Base-by-base conservation (phyloP, 805 yeast genomes). In the Pichia heedii region DNA sequence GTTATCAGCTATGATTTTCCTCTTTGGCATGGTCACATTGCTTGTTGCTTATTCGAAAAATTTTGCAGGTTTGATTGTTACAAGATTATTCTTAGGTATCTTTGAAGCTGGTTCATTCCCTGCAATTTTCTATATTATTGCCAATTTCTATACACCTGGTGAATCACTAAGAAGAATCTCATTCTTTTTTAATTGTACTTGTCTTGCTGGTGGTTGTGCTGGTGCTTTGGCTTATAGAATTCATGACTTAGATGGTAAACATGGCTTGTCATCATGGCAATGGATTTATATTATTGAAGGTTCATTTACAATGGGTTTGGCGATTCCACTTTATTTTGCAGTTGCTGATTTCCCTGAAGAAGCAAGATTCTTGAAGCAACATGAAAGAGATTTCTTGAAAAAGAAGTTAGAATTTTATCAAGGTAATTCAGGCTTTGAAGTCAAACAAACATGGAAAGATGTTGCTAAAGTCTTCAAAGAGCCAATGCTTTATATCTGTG, bases 61-160 rank as follows among this genome's bases (percentile, higher is more conserved):
- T 55, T 81, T 71, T 54, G 78, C 77, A 29, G 77, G 74, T 22
- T 66, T 82, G 30, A 68, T 76, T 37, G 79, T 76, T 15, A 74
- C 83, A 40, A 73, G 90, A 44, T 71, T 81, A 48, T 65, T 83
- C 36, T 66, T 82, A 18, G 90, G 90, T 49, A 56, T 78, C 32
- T 73, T 78, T 48, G 90, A 83, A 60, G 71, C 83, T 30, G 81
- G 85, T 37, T 74, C 83, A 51, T 82, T 81, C 67, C 89, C 89
- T 1, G 82, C 85, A 16, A 76, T 84, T 51, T 83, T 82, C 58
- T 83, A 81, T 58, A 68, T 82, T 45, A 66, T 82, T 50, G 69
- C 83, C 33, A 75, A 77, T 60, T 82, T 79, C 65, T 82, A 82
- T 61, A 66, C 76, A 34, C 71, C 81, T 42, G 62, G 64, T 22